Evolutionary conservation across 2,329 filamentous ascomycete genomes (phyloP), one percentile per base, ranked within the genome.

Genomic region (Aureobasidium sp.): DNA sequence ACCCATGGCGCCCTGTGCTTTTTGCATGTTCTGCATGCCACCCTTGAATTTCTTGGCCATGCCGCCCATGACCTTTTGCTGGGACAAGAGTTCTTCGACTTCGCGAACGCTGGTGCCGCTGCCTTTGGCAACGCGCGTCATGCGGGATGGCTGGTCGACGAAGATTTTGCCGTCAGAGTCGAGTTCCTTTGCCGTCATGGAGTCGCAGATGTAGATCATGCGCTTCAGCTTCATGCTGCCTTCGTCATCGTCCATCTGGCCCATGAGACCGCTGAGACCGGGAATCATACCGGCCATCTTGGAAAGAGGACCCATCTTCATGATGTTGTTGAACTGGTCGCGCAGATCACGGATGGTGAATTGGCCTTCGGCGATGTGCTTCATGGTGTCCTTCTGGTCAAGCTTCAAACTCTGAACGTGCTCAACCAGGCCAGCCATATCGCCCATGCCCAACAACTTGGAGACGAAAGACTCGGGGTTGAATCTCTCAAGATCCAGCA

Each of bases 41-140:
- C 92, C 92, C 61, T 94, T 93, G 85, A 99, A 95, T 78, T 95
- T 95, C 85, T 97, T 99, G 51, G 94, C 94, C 91, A 99, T 96
- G 61, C 90, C 90, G 13, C 60, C 60, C 94, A 99, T 99, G 89
- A 97, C 96, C 67, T 90, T 87, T 73, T 97, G 93, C 75, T 99
- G 94, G 0, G 92, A 96, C n/a, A 99, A 82, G 7, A 99, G 79
- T 70, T 99, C 94, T 74, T 99, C 94, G 17, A 99, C 91, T 73
- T 99, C 94, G 25, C 84, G 84, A 2, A 99, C 94, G 40, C 84
- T 89, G 0, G 94, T 97, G 33, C 94, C 94, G 5, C 89, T 94
- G 0, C 94, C 94, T 57, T 86, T 84, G 0, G 94, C 94, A 51
- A 99, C 87, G 37, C 94, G 84, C 17, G 92, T 96, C 85, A 97